These are phyloP conservation scores for Uromyces viciae-fabae DNA, from an alignment of 1,284 basidiomycete genomes.

Conservation along the genomic window DNA sequence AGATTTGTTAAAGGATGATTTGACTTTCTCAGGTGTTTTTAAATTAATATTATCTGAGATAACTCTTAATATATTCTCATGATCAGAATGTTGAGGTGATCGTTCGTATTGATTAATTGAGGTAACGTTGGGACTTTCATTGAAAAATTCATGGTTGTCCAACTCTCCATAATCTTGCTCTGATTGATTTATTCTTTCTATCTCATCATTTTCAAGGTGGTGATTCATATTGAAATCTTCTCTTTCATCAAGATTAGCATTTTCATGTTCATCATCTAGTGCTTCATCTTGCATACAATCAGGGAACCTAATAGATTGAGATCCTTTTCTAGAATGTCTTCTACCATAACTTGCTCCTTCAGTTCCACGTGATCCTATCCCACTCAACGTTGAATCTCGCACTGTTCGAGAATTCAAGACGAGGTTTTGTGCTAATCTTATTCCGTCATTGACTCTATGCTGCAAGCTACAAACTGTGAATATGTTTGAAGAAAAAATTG, in stretches of 20 bases:
- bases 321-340: background rate
- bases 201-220: too few relatives aligned
- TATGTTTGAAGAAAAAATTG: background rate
- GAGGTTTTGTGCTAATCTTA: constrained; percentile 1
- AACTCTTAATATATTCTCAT: too few relatives aligned
- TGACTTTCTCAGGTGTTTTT: too few relatives aligned
- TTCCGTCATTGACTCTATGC: constrained; percentile 39
- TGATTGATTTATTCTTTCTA: too few relatives aligned
- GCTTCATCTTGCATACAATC: background rate
- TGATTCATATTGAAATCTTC: background rate
- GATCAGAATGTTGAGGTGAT: too few relatives aligned
- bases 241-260: too few relatives aligned
- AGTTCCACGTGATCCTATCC: background rate
- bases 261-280: background rate
- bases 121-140: too few relatives aligned
- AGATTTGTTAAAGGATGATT: too few relatives aligned
- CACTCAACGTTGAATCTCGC: background rate
- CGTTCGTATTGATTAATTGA: too few relatives aligned
- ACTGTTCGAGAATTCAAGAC: background rate
- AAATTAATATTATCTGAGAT: too few relatives aligned
- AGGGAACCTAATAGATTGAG: background rate
- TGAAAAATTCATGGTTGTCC: background rate
- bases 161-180: too few relatives aligned
- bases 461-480: constrained; percentile 36
- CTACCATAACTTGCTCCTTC: background rate